Base-by-base conservation (phyloP, 768 basidiomycete species). In the Suillus bovinus region DNA sequence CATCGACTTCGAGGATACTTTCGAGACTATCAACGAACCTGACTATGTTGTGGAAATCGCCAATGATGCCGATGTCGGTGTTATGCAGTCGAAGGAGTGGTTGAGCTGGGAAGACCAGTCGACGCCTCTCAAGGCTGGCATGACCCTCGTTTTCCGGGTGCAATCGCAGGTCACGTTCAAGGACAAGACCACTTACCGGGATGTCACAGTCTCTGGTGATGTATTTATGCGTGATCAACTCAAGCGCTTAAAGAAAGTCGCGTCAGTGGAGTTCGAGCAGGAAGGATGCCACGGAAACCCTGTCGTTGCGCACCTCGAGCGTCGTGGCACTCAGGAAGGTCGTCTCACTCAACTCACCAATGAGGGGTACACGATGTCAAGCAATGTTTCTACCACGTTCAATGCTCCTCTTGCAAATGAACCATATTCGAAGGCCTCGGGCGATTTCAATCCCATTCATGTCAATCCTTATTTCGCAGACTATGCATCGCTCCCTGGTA, bases 401-500 rank as follows among this genome's bases (percentile, higher is more conserved):
- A 86, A 80, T 52, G 84, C 96, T 4, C 96, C 96, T 29, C 79
- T 91, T 50, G 93, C 93, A 53, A 99, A 99, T 71, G 93, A 96
- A 76, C 91, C 94, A 2, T 99, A 99, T 78, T 98, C 96, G 5
- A 87, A 88, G 75, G 85, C 96, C 54, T 99, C 97, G 0, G 96
- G 96, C 50, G 96, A 99, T 77, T 99, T 94, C 82, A 99, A 99
- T 76, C 97, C 97, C 33, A 99, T 99, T 68, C 97, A 99, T 74
- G 82, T 97, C 75, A 98, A 99, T 77, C 96, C 97, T 0, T 99
- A 99, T 82, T 98, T 99, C 80, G 87, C 97, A 27, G 90, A 94
- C 73, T 93, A 90, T 64, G 96, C 96, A 2, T 85, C 88, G 6
- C 86, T 99, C 16, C 96, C 96, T 29, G 90, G 92, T 16, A 99